Evolutionary conservation across 371 early-diverging fungal species (phyloP), one percentile per base, ranked within the genome.

Genomic region (Haplosporangium sp.): DNA sequence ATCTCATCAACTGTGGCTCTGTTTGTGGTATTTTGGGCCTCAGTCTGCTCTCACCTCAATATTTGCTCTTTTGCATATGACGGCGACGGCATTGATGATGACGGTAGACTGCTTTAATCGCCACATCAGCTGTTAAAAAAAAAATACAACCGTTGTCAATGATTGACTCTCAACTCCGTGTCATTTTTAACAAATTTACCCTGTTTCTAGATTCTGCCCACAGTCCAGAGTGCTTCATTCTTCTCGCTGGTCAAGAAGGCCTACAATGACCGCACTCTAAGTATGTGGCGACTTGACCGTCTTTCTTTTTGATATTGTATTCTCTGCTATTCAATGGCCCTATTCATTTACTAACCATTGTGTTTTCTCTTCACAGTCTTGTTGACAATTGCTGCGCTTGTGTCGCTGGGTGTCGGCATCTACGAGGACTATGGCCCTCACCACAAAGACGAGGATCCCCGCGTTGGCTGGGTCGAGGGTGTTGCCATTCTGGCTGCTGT

Each of bases 401-500:
- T 94, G 4, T 93, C 94, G 18, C 74, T 95, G 48, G 90, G 89
- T 41, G 85, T 94, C 64, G 94, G 96, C 50, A 83, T 94, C 21
- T 90, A 86, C 76, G 88, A 90, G 73, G 91, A 91, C 62, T 91
- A 86, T 66, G 87, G 86, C 40, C 85, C 88, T 23, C 83, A 82
- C 48, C 89, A 88, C 63, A 83, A 85, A 43, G 79, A 84, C 41
- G 85, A 84, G 57, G 91, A 90, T 63, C 87, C 89, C 64, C 86
- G 87, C 61, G 86, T 90, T 48, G 89, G 91, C 55, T 90, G 91
- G 91, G 85, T 89, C 69, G 74, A 74, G 38, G 80, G 74, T 67
- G 89, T 90, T 6, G 96, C 97, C 46, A 98, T 98, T 76, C 81
- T 94, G 40, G 86, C 90, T 9, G 96, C 96, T 21, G 97, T 98